phyloP scores from a whole-genome alignment of 2,329 filamentous ascomycete species.

The Clarireedia homoeocarpa region DNA sequence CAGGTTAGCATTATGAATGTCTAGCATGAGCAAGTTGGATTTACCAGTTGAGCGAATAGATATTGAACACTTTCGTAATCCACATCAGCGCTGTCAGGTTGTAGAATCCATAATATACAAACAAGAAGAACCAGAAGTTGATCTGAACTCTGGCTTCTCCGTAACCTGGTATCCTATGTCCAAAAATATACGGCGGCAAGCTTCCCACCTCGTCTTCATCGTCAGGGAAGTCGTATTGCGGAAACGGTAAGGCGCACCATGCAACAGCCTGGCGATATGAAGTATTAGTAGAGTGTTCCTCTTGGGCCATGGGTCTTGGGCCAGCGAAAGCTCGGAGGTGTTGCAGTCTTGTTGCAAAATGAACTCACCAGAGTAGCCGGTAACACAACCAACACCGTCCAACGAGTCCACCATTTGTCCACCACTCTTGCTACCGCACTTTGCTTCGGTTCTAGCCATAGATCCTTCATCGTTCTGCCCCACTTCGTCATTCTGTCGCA shows the following conservation, averaged over 20 bases:
- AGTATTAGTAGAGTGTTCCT: background rate
- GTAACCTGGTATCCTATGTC: constrained; percentile 48
- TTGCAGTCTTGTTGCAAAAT: background rate
- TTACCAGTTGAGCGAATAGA: constrained; percentile 61
- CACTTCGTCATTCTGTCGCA: constrained; percentile 25
- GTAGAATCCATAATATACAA: constrained; percentile 63
- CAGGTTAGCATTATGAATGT: background rate
- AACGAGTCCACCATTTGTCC: constrained; percentile 56
- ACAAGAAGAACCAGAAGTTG: constrained; percentile 66
- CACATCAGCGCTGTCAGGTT: constrained; percentile 59
- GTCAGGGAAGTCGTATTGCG: constrained; percentile 48
- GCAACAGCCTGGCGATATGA: constrained; percentile 41
- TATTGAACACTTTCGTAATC: constrained; percentile 66
- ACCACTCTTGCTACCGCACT: constrained; percentile 49
- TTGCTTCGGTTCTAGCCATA: constrained; percentile 55
- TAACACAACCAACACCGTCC: constrained; percentile 51
- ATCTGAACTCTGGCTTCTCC: constrained; percentile 55
- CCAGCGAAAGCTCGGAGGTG: background rate
- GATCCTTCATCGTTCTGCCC: constrained; percentile 35
- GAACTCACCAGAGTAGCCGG: constrained; percentile 50
- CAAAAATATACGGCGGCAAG: constrained; percentile 11
- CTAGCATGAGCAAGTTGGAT: background rate
- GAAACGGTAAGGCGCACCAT: constrained; percentile 60
- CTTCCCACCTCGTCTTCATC: constrained; percentile 31
- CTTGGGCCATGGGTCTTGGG: background rate